Percentiles rank a stretch among this genome's conserved stretches.
phyloP scores from a whole-genome alignment of 306 rosid genomes.

The Rosa rugosa region DNA sequence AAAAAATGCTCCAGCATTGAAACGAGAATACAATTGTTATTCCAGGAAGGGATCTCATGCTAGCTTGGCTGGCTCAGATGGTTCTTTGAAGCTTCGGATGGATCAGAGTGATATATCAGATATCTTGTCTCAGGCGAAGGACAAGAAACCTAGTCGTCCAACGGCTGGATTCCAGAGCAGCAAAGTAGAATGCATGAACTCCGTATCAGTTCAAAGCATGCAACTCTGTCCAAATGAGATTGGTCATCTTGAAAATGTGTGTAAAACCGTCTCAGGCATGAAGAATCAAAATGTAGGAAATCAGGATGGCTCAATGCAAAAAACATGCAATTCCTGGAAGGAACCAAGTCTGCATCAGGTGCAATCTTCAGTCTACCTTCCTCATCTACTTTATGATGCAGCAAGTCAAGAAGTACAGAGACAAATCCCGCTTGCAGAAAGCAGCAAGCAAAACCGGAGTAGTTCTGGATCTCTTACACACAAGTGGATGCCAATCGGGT shows the following conservation, averaged over 20 bases:
- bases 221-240: constrained; percentile 38
- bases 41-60: constrained; percentile 45
- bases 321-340: constrained; percentile 22
- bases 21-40: constrained; percentile 44
- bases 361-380: constrained; percentile 34
- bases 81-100: constrained; percentile 32
- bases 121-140: constrained; percentile 36
- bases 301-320: constrained; percentile 35
- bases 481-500: constrained; percentile 73
- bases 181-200: constrained; percentile 31
- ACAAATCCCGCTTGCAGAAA: constrained; percentile 46
- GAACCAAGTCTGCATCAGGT: constrained; percentile 40
- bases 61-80: constrained; percentile 36
- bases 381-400: constrained; percentile 44
- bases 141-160: constrained; percentile 27
- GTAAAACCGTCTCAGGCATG: constrained; percentile 23
- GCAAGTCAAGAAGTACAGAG: constrained; percentile 37
- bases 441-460: constrained; percentile 38
- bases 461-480: constrained; percentile 49
- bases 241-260: constrained; percentile 24
- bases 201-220: constrained; percentile 40
- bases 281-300: constrained; percentile 34
- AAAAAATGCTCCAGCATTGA: constrained; percentile 35
- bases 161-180: constrained; percentile 25
- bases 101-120: constrained; percentile 36